Conservation (phyloP, 2,329 filamentous ascomycete species). For the Cordyceps farinosa region DNA sequence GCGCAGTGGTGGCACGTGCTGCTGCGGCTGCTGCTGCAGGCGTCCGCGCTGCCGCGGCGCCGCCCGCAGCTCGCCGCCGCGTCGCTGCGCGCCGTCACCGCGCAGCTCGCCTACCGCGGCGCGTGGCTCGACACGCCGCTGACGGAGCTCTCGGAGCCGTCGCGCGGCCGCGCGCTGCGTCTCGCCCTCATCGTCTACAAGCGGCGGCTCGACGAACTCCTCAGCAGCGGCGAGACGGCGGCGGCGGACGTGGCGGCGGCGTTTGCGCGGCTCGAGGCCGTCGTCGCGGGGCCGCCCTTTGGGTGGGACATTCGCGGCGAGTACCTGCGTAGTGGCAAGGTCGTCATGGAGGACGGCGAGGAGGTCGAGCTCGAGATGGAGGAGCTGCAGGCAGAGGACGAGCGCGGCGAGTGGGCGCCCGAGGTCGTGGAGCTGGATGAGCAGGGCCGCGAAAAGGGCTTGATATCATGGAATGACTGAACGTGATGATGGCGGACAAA, state of each 20-base stretch:
- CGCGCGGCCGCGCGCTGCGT: constrained; percentile 36
- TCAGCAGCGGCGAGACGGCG: constrained; percentile 31
- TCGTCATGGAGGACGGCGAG: constrained; percentile 53
- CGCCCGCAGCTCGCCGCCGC: constrained; percentile 39
- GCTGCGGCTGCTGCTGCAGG: constrained; percentile 48
- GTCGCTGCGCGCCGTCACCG: constrained; percentile 50
- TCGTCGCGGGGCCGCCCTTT: constrained; percentile 38
- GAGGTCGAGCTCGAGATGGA: constrained; percentile 44
- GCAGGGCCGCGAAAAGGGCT: constrained; percentile 46
- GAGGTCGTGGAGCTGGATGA: constrained; percentile 52
- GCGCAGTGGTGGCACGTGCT: constrained; percentile 61
- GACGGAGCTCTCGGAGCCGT: constrained; percentile 34
- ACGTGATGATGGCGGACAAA: too few species aligned
- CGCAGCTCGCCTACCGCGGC: constrained; percentile 54
- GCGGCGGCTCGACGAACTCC: constrained; percentile 46
- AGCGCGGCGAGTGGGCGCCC: constrained; percentile 51
- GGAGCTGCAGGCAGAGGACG: constrained; percentile 53
- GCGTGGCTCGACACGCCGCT: constrained; percentile 45
- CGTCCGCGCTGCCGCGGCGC: constrained; percentile 41
- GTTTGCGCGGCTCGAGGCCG: constrained; percentile 39
- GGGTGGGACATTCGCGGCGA: constrained; percentile 55
- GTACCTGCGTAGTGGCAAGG: constrained; percentile 45
- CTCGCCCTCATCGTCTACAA: constrained; percentile 53
- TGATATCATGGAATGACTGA: constrained; percentile 47
- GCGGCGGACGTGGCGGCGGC: constrained; percentile 31